Conservation (phyloP, 257 asterid species). For the Przewalskia tangutica region DNA sequence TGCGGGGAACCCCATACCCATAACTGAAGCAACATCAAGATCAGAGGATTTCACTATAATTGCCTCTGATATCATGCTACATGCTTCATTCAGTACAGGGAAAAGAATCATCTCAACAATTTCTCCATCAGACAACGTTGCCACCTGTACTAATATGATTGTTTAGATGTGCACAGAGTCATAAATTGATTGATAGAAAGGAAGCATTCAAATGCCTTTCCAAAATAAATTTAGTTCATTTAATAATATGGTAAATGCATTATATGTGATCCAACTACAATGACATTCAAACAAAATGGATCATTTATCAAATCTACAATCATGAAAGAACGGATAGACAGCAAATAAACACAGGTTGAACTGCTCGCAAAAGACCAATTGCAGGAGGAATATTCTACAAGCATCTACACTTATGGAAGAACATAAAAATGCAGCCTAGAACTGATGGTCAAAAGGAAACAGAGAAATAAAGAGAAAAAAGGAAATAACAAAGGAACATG, state of each 20-base stretch:
- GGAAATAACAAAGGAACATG: too few species aligned
- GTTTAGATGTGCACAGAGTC: neutral
- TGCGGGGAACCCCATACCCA: constrained; percentile 99
- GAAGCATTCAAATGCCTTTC: neutral
- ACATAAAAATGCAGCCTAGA: too few species aligned
- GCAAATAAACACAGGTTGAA: neutral
- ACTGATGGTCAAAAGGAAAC: too few species aligned
- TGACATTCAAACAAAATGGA: neutral
- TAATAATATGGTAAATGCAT: neutral
- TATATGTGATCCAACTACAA: neutral
- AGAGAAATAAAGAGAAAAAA: too few species aligned
- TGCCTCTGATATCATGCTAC: constrained; percentile 86
- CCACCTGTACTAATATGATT: constrained; percentile 34
- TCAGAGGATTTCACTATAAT: constrained; percentile 86
- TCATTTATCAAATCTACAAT: neutral
- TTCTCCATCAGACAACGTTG: constrained; percentile 61
- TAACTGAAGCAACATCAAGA: constrained; percentile 78
- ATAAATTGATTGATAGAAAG: neutral
- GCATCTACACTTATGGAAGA: too few species aligned
- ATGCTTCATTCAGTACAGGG: constrained; percentile 96
- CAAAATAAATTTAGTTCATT: neutral
- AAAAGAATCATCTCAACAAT: constrained; percentile 93
- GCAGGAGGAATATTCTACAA: too few species aligned
- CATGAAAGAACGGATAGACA: neutral
- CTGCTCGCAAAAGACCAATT: neutral